Percentiles rank a stretch among this genome's conserved stretches.
phyloP scores from a whole-genome alignment of 176 grass and related monocot genomes.

The Alloteropsis semialata region DNA sequence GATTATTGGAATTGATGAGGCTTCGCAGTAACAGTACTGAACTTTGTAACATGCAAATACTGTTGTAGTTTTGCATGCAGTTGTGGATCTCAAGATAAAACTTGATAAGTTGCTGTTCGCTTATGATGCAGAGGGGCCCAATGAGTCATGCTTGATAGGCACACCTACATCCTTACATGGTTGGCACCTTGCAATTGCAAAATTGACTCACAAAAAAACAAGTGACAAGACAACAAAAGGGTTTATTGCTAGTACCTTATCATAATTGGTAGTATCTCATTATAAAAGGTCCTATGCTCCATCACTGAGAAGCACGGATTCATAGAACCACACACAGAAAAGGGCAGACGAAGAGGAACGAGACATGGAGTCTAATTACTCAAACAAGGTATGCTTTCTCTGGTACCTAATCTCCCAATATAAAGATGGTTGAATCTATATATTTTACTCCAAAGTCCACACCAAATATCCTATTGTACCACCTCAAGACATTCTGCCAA shows the following conservation, averaged over 20 bases:
- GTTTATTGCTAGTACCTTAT: background rate
- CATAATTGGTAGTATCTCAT: background rate
- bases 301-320: background rate
- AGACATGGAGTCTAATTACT: slow-evolving; percentile 25
- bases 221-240: slow-evolving; percentile 10
- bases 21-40: background rate
- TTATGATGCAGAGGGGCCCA: background rate
- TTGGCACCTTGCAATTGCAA: background rate
- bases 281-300: background rate
- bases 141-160: slow-evolving; percentile 19
- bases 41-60: background rate
- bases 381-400: slow-evolving; percentile 29
- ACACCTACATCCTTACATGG: slow-evolving; percentile 5
- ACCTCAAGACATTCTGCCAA: background rate
- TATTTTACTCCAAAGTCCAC: background rate
- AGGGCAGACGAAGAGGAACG: background rate
- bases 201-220: background rate
- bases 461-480: background rate
- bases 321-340: background rate
- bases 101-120: background rate
- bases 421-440: background rate
- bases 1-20: background rate
- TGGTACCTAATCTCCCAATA: background rate
- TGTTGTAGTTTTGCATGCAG: background rate
- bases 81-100: background rate